Base-by-base conservation (phyloP, 2,329 filamentous ascomycete genomes). In the Stagonosporopsis cucurbitacearum region DNA sequence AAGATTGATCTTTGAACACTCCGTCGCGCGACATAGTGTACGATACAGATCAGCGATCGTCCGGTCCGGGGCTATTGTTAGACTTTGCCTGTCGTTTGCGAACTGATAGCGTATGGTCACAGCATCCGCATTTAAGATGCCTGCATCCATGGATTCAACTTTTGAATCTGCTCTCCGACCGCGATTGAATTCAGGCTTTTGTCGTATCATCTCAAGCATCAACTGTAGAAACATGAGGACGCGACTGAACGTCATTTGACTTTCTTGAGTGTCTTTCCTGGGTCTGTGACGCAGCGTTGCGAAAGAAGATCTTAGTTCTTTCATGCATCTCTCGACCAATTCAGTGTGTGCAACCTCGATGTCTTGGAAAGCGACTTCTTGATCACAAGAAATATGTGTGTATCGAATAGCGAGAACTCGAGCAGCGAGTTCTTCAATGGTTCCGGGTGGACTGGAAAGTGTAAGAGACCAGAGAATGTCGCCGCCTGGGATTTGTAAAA, bases 391-490 rank as follows among this genome's bases (percentile, higher is more conserved):
- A 11, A 71, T 55, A 52, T 86, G 81, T 30, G 95, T 80, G 68
- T 95, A 96, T 12, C 92, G 81, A 22, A 88, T 83, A 22, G 92
- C 91, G 3, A 96, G 84, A 20, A 87, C 86, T 46, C 81, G 81
- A 26, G 89, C 92, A 1, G 91, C 89, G 48, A 81, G 77, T 19
- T 83, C 81, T 62, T 91, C 90, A 43, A 96, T 86, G 0, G 81
- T 84, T 33, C 83, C 79, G 33, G 84, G 79, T 5, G 86, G 85
- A 1, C 90, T 86, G 15, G 84, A 87, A 49, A 96, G 78, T 30
- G 94, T 86, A 65, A 96, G 85, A 22, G 86, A 85, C 93, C 93
- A 96, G n/a, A 96, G 79, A 54, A 92, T 84, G 64, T 95, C 89
- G 59, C 80, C 79, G 6, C 81, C 80, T 4, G 80, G 83, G 58